Percentiles rank a stretch among this genome's conserved stretches.
These are phyloP conservation scores for Penicillium argentinense DNA, from an alignment of 495 filamentous ascomycete species.

Conservation along the genomic window DNA sequence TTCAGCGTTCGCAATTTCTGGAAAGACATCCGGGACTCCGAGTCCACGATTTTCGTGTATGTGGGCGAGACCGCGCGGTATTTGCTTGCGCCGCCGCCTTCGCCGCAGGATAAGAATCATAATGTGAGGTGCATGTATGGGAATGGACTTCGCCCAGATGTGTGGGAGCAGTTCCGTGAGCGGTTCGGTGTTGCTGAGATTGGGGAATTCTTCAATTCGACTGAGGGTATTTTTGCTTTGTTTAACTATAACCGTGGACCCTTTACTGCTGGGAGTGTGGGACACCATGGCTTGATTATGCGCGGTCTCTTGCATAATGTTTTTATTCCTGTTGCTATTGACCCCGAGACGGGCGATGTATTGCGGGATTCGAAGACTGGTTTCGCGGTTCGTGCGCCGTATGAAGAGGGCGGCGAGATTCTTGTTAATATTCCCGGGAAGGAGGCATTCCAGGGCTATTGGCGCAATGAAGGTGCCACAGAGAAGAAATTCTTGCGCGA, in stretches of 20 bases:
- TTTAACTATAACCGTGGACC: slow-evolving; percentile 59
- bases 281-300: slow-evolving; percentile 66
- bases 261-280: slow-evolving; percentile 62
- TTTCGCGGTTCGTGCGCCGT: slow-evolving; percentile 60
- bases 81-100: slow-evolving; percentile 66
- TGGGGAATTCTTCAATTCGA: slow-evolving; percentile 66
- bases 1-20: slow-evolving; percentile 75
- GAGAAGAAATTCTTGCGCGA: slow-evolving; percentile 67
- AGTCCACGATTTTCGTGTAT: slow-evolving; percentile 72
- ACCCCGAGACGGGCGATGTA: slow-evolving; percentile 65
- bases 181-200: slow-evolving; percentile 61
- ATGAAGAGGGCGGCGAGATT: slow-evolving; percentile 73
- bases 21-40: slow-evolving; percentile 67
- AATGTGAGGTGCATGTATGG: slow-evolving; percentile 68
- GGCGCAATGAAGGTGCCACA: slow-evolving; percentile 63
- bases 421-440: slow-evolving; percentile 63
- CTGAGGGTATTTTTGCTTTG: slow-evolving; percentile 61
- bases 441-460: slow-evolving; percentile 68
- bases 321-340: slow-evolving; percentile 66
- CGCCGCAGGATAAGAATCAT: slow-evolving; percentile 63
- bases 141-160: slow-evolving; percentile 75
- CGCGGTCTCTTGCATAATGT: slow-evolving; percentile 49
- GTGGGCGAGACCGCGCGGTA: slow-evolving; percentile 83
- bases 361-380: slow-evolving; percentile 64
- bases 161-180: slow-evolving; percentile 69